Evolutionary conservation across 768 basidiomycete genomes (phyloP), one percentile per base, ranked within the genome.

Genomic region (Favolaschia claudopus): DNA sequence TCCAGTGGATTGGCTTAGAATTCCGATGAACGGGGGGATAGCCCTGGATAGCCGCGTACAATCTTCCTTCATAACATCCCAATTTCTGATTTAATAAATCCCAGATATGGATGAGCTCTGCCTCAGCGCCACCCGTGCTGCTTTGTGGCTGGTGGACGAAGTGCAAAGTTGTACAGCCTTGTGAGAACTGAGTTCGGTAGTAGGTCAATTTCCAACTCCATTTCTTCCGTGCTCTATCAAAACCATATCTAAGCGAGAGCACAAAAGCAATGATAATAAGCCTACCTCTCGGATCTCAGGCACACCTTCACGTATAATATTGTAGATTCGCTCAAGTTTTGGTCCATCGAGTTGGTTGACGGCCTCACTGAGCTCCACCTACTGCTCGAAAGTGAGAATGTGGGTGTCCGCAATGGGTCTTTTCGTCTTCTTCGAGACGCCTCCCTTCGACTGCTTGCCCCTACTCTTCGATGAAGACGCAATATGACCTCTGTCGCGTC

Each of bases 301-400:
- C 32, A 96, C 91, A 22, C 92, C 93, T 70, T 93, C 91, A 67
- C 96, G 92, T 58, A 99, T 98, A 71, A 98, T 95, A 68, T 92
- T 86, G 68, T 98, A 95, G 52, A 97, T 96, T 70, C 87, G 88
- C 74, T 94, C 91, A 60, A 99, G 77, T 71, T 91, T 91, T 48
- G 82, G 72, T 19, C 89, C 95, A 64, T 97, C 93, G 24, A 97
- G 85, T 68, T 85, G 85, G 58, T 84, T 83, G 64, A 99, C 99
- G 48, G 95, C 92, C 75, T 98, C 95, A 69, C 95, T 96, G 54
- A 99, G 79, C 70, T 98, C 95, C 76, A 97, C 95, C 89, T 99
- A 99, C 81, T 99, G 96, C 64, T 95, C 93, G 72, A 96, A 93
- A 47, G 93, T 91, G 33, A 98, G 82, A 42, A 89, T 87, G 55